phyloP scores from a whole-genome alignment of 1,284 basidiomycete genomes.

The Trichosporon faecale region DNA sequence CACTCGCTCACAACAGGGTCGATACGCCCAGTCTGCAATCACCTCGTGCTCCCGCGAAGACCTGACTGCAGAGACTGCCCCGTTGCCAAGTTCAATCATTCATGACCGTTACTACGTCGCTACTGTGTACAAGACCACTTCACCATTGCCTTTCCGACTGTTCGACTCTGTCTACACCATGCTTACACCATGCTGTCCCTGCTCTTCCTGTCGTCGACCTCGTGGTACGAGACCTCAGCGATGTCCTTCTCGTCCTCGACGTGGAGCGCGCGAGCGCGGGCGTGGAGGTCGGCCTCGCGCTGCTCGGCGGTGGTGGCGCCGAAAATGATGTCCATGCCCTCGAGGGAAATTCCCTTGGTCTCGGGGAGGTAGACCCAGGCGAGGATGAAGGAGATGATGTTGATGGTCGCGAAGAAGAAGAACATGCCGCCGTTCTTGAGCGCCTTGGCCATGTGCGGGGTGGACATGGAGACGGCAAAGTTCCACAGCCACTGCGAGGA shows the following conservation, averaged over 20 bases:
- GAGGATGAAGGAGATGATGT: slow-evolving; percentile 43
- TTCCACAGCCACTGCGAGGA: slow-evolving; percentile 75
- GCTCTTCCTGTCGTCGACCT: slow-evolving; percentile 7
- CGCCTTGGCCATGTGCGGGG: slow-evolving; percentile 61
- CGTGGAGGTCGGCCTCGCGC: slow-evolving; percentile 59
- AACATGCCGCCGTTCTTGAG: slow-evolving; percentile 47
- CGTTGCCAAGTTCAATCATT: not conserved
- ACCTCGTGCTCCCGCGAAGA: no score
- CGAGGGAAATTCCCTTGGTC: slow-evolving; percentile 66
- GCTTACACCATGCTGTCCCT: slow-evolving; percentile 6
- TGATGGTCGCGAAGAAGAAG: slow-evolving; percentile 50
- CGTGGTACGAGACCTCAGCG: not conserved
- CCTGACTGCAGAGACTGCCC: no score
- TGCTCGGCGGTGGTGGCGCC: slow-evolving; percentile 62
- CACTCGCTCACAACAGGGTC: no score
- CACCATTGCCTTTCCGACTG: not conserved
- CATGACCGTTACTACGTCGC: not conserved
- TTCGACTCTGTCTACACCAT: not conserved
- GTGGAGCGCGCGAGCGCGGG: slow-evolving; percentile 17
- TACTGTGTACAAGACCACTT: not conserved
- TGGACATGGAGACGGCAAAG: slow-evolving; percentile 69
- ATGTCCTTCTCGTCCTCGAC: slow-evolving; percentile 21
- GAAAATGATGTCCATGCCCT: slow-evolving; percentile 68
- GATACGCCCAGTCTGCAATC: no score
- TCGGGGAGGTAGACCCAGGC: slow-evolving; percentile 60